A percentile compares a stretch with the other conserved stretches of the same genome.
These are phyloP conservation scores for Pachysandra terminalis DNA, from an alignment of 164 flowering plant genomes.

Conservation along the genomic window DNA sequence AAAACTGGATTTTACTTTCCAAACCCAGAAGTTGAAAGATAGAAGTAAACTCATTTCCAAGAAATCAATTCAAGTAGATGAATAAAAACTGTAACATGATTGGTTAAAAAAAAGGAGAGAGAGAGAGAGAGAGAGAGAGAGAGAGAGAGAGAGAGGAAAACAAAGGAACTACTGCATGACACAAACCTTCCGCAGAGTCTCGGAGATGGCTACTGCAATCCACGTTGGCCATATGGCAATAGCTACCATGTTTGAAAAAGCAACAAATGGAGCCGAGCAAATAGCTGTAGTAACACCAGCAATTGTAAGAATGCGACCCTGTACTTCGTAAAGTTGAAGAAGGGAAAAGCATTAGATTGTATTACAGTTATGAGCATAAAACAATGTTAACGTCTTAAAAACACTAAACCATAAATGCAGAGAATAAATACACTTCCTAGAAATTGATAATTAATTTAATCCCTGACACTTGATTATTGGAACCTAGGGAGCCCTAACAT, in stretches of 20 bases:
- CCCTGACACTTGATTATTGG: no score
- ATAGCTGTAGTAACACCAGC: constrained; percentile 86
- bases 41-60: neutral
- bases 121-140: neutral
- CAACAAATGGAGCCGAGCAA: constrained; percentile 75
- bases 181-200: constrained; percentile 80
- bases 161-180: neutral
- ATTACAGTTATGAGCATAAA: neutral
- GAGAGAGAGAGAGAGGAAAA: no score
- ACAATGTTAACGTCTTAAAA: neutral
- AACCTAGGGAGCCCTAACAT: no score
- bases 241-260: constrained; percentile 60
- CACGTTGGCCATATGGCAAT: constrained; percentile 89
- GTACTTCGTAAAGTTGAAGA: constrained; percentile 16
- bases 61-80: no score
- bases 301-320: constrained; percentile 87
- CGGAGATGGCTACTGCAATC: constrained; percentile 73
- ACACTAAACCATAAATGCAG: neutral
- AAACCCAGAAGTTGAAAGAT: neutral
- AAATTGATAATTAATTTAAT: no score
- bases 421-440: no score
- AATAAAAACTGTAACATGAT: neutral
- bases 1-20: neutral
- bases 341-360: neutral
- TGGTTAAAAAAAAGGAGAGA: neutral